Conservation (phyloP, 2,329 filamentous ascomycete species). For the Stemphylium vesicarium region DNA sequence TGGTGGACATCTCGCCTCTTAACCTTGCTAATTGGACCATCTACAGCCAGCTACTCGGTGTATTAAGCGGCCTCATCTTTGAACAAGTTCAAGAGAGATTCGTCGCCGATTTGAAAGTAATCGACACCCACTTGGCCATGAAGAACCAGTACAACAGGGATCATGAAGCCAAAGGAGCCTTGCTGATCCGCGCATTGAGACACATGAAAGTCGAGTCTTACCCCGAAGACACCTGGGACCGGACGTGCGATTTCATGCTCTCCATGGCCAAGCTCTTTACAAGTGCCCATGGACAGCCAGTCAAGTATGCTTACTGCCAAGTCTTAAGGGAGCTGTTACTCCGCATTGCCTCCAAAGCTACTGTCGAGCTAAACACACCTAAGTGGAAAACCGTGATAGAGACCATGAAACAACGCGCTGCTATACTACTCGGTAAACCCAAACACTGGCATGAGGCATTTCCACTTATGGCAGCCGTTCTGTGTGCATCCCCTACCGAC, state of each 20-base stretch:
- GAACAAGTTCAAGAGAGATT: constrained; percentile 82
- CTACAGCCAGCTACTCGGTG: constrained; percentile 89
- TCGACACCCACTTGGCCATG: constrained; percentile 74
- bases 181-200: constrained; percentile 90
- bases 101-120: constrained; percentile 77
- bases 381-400: constrained; percentile 89
- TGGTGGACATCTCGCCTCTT: constrained; percentile 76
- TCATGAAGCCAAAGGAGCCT: constrained; percentile 79
- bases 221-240: constrained; percentile 78
- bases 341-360: constrained; percentile 82
- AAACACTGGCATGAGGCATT: constrained; percentile 91
- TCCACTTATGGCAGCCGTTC: constrained; percentile 81
- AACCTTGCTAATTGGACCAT: constrained; percentile 95
- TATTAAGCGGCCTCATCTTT: constrained; percentile 95
- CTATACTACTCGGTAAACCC: constrained; percentile 87
- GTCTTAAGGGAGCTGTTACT: constrained; percentile 86
- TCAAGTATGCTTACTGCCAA: constrained; percentile 95
- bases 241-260: constrained; percentile 87
- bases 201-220: constrained; percentile 79
- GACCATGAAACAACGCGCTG: constrained; percentile 76
- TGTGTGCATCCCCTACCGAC: constrained; percentile 87
- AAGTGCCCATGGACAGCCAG: constrained; percentile 81
- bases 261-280: constrained; percentile 82
- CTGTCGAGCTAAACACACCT: constrained; percentile 75
- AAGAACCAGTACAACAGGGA: constrained; percentile 73